phyloP scores from a whole-genome alignment of 2,329 filamentous ascomycete species.

The Basipetospora chlamydospora region DNA sequence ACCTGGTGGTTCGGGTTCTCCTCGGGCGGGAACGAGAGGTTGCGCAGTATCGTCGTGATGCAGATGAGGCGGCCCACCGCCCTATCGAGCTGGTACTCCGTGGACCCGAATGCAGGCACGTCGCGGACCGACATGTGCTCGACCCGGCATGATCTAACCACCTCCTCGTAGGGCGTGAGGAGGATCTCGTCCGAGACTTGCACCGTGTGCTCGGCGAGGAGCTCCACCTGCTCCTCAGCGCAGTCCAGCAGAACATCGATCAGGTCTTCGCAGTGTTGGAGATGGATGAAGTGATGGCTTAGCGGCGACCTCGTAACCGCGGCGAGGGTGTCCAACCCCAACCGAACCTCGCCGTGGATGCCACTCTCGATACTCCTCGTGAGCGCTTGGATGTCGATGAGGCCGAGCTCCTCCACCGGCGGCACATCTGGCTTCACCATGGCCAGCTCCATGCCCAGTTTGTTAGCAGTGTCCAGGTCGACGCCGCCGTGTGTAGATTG shows the following conservation, averaged over 20 bases:
- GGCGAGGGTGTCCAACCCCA: conserved; percentile 74
- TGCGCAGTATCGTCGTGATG: conserved; percentile 82
- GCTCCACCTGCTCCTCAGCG: conserved; percentile 74
- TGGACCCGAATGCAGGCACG: conserved; percentile 57
- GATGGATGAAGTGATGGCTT: conserved; percentile 48
- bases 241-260: conserved; percentile 81
- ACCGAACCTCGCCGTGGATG: conserved; percentile 74
- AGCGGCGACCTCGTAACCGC: conserved; percentile 48
- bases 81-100: conserved; percentile 68
- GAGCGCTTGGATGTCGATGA: conserved; percentile 80
- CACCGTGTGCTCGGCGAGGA: conserved; percentile 68
- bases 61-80: conserved; percentile 80
- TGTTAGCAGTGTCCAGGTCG: conserved; percentile 48
- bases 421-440: conserved; percentile 63
- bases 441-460: conserved; percentile 52
- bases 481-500: conserved; percentile 56
- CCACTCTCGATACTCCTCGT: conserved; percentile 83
- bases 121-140: conserved; percentile 63
- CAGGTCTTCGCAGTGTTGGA: conserved; percentile 72
- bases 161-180: conserved; percentile 74
- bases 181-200: conserved; percentile 80
- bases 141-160: conserved; percentile 60
- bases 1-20: conserved; percentile 51
- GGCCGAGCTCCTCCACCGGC: conserved; percentile 59
- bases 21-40: conserved; percentile 66